A percentile compares a stretch with the other conserved stretches of the same genome.
phyloP scores from a whole-genome alignment of 1,284 basidiomycete species.

The Trichosporon sp. region DNA sequence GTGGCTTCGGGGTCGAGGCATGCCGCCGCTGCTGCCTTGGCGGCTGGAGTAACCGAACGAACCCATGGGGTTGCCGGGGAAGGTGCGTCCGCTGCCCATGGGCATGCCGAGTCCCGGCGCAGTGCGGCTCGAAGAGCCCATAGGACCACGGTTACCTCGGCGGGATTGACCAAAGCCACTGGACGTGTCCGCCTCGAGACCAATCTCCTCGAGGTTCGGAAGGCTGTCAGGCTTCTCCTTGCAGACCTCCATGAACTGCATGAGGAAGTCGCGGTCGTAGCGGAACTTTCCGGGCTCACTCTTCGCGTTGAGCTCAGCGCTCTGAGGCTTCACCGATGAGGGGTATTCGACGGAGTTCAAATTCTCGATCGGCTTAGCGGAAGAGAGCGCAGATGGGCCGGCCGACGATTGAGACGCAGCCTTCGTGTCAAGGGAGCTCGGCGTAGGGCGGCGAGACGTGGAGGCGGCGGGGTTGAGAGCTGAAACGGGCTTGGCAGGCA shows the following conservation, averaged over 20 bases:
- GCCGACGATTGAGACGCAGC: slow-evolving; percentile 41
- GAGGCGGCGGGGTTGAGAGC: slow-evolving; percentile 26
- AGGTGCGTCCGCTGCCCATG: background rate
- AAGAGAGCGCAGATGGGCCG: slow-evolving; percentile 60
- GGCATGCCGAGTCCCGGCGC: slow-evolving; percentile 58
- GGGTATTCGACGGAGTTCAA: slow-evolving; percentile 76
- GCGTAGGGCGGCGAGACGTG: slow-evolving; percentile 51
- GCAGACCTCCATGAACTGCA: slow-evolving; percentile 95
- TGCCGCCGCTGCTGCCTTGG: slow-evolving; percentile 54
- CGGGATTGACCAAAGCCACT: slow-evolving; percentile 30
- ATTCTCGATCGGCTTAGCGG: slow-evolving; percentile 76
- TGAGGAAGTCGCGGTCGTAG: slow-evolving; percentile 94
- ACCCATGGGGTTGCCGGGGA: slow-evolving; percentile 29
- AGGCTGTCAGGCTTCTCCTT: slow-evolving; percentile 89
- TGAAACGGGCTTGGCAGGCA: slow-evolving; percentile 46
- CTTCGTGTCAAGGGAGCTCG: slow-evolving; percentile 62
- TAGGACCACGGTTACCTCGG: slow-evolving; percentile 35
- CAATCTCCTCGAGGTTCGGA: slow-evolving; percentile 84
- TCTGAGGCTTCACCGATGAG: slow-evolving; percentile 73
- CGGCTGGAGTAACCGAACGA: slow-evolving; percentile 61
- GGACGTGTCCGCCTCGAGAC: slow-evolving; percentile 68
- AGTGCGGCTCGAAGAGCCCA: slow-evolving; percentile 50
- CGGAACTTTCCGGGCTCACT: slow-evolving; percentile 84
- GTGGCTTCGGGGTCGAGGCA: slow-evolving; percentile 71
- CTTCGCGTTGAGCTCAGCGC: slow-evolving; percentile 74